Conservation (phyloP, 805 yeast genomes). For the Starmerella sp. region DNA sequence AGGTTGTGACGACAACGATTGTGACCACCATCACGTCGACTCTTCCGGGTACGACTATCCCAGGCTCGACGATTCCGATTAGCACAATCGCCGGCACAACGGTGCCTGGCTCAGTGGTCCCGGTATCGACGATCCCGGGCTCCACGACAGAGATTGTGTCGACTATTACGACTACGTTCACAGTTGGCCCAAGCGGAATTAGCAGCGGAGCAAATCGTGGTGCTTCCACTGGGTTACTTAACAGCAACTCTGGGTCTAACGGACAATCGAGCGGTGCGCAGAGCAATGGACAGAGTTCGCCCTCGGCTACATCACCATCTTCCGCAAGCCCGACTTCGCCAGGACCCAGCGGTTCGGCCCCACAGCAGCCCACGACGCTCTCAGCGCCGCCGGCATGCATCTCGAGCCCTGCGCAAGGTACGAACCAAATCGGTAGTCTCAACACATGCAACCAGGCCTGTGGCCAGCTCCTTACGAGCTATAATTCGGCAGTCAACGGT, state of each 20-base stretch:
- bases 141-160: neutral
- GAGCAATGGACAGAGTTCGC: no score
- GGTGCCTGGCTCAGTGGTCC: slow-evolving; percentile 1
- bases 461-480: neutral
- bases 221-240: neutral
- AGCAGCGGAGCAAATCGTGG: neutral
- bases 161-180: neutral
- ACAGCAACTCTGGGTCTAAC: neutral
- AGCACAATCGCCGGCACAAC: slow-evolving; percentile 7
- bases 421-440: neutral
- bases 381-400: neutral
- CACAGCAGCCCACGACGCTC: neutral
- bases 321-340: no score
- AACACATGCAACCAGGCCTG: neutral
- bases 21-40: slow-evolving; percentile 3
- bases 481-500: neutral
- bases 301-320: no score
- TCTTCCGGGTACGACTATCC: slow-evolving; percentile 9
- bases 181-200: neutral
- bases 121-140: slow-evolving; percentile 3
- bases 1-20: neutral
- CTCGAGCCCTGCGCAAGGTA: neutral
- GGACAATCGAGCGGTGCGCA: no score
- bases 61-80: slow-evolving; percentile 8
- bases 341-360: no score